Evolutionary conservation across 352 stramenopile species (phyloP).

Genomic region (Globisporangium paroecandrum): DNA sequence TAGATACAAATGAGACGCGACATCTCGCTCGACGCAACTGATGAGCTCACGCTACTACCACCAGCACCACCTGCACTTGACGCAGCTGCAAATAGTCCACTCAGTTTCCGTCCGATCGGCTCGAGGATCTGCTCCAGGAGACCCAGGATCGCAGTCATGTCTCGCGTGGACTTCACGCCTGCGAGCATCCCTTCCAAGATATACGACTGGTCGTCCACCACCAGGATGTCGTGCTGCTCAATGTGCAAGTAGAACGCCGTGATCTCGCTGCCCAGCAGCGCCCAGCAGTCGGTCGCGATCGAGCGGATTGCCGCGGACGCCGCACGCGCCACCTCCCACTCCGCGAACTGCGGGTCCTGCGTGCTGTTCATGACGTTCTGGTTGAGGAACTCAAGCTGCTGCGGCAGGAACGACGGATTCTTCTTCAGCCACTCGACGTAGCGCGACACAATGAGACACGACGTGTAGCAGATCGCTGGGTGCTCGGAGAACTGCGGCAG

Average conservation of each 20-base stretch:
- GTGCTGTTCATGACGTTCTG: constrained; percentile 58
- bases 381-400: constrained; percentile 70
- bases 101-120: constrained; percentile 55
- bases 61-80: constrained; percentile 15
- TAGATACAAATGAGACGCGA: constrained; percentile 83
- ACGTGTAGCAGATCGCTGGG: constrained; percentile 81
- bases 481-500: constrained; percentile 70
- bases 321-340: constrained; percentile 77
- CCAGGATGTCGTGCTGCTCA: constrained; percentile 60
- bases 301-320: constrained; percentile 67
- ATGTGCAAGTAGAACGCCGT: constrained; percentile 79
- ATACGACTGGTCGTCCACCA: constrained; percentile 80
- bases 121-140: constrained; percentile 70
- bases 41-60: constrained; percentile 29
- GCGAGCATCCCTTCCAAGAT: constrained; percentile 76
- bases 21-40: constrained; percentile 56
- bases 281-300: constrained; percentile 78
- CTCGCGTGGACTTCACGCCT: constrained; percentile 46
- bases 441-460: constrained; percentile 81
- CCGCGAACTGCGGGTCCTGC: constrained; percentile 37
- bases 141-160: constrained; percentile 38
- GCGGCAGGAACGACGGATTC: constrained; percentile 42
- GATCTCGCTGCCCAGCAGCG: constrained; percentile 57
- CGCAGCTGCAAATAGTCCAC: constrained; percentile 36
- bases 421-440: constrained; percentile 70